These are phyloP conservation scores for Claviceps monticola DNA, from an alignment of 2,329 filamentous ascomycete species.

Conservation along the genomic window DNA sequence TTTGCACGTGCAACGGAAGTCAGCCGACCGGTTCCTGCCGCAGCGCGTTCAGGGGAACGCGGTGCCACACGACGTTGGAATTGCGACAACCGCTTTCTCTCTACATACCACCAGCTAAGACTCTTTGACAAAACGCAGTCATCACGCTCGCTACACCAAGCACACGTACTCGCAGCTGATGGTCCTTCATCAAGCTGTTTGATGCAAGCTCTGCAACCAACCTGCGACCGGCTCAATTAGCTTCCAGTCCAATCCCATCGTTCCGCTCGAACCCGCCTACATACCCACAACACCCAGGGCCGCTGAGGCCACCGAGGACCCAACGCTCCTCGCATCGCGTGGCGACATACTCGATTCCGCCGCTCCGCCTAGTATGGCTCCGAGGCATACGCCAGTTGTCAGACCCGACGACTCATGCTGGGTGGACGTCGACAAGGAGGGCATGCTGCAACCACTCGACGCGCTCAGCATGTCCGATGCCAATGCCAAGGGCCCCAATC, in stretches of 20 bases:
- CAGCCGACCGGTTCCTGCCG: not conserved
- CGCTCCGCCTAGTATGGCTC: conserved; percentile 1
- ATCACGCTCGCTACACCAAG: not conserved
- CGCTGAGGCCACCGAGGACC: not conserved
- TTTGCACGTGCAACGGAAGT: not conserved
- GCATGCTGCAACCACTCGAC: conserved; percentile 15
- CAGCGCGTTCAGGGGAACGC: not conserved
- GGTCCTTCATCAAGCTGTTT: not conserved
- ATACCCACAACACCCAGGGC: not conserved
- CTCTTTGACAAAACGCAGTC: not conserved
- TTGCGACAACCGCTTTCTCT: not conserved
- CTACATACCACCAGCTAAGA: not conserved
- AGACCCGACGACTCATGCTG: conserved; percentile 1
- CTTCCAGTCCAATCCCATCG: not conserved
- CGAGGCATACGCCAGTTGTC: not conserved
- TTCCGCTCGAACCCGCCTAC: not conserved
- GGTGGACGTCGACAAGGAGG: conserved; percentile 3
- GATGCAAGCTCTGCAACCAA: not conserved
- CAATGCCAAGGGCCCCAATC: conserved; percentile 14
- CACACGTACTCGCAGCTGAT: not conserved
- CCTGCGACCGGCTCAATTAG: not conserved
- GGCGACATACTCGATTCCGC: not conserved
- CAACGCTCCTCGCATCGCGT: not conserved
- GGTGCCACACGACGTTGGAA: not conserved
- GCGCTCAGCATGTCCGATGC: conserved; percentile 13